A percentile compares a stretch with the other conserved stretches of the same genome.
Evolutionary conservation across 352 stramenopile genomes (phyloP).

Genomic region (Phytophthora quininea): DNA sequence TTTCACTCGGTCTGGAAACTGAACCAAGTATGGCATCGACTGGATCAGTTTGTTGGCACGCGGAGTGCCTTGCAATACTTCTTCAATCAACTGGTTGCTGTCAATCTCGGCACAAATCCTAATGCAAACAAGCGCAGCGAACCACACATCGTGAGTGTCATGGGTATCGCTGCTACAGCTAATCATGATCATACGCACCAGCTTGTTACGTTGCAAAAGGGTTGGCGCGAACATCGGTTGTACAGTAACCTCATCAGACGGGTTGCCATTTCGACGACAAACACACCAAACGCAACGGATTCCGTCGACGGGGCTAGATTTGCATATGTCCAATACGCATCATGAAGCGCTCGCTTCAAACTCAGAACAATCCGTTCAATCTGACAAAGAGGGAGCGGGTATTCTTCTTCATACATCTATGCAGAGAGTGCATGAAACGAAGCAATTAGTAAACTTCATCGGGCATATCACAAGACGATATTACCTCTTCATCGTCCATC

Average conservation of each 20-base stretch:
- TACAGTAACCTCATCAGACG: constrained; percentile 68
- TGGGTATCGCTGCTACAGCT: background rate
- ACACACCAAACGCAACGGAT: constrained; percentile 56
- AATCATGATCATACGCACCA: constrained; percentile 49
- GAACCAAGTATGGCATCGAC: constrained; percentile 77
- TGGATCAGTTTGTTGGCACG: constrained; percentile 67
- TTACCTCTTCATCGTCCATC: constrained; percentile 75
- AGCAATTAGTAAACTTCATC: background rate
- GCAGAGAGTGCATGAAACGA: background rate
- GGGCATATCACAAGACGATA: background rate
- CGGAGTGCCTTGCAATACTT: constrained; percentile 55
- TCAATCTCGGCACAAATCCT: constrained; percentile 69
- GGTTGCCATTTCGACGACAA: constrained; percentile 62
- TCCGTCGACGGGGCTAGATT: constrained; percentile 31
- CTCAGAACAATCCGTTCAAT: constrained; percentile 65
- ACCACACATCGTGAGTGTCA: too few relatives aligned
- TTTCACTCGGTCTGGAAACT: constrained; percentile 73
- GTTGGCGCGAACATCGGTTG: constrained; percentile 66
- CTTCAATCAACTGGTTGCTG: constrained; percentile 59
- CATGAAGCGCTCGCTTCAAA: constrained; percentile 63
- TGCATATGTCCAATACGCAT: constrained; percentile 56
- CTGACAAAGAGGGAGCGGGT: constrained; percentile 67
- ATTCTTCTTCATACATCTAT: constrained; percentile 76
- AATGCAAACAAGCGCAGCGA: background rate
- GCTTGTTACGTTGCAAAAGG: constrained; percentile 77